These are phyloP conservation scores for Populus simonii DNA, from an alignment of 345 rosid species.

Conservation along the genomic window DNA sequence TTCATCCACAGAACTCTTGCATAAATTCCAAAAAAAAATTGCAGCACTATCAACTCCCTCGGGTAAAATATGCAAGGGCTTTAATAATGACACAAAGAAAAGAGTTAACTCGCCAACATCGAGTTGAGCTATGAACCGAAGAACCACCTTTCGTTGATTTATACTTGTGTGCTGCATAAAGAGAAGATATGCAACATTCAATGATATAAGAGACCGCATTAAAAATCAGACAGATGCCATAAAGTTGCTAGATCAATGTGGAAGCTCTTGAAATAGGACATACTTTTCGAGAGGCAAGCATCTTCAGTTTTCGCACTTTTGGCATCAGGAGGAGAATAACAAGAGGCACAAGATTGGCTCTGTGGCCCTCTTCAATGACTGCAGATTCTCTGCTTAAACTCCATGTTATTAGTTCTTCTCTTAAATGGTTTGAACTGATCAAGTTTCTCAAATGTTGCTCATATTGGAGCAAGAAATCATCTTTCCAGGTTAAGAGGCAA, in stretches of 20 bases:
- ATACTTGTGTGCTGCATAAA: conserved; percentile 66
- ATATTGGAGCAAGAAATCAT: conserved; percentile 67
- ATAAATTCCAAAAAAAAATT: conserved; percentile 38
- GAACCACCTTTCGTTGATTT: conserved; percentile 74
- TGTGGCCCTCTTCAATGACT: conserved; percentile 60
- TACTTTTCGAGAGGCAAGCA: conserved; percentile 84
- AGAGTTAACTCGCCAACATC: conserved; percentile 69
- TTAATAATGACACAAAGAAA: conserved; percentile 74
- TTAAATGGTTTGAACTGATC: conserved; percentile 61
- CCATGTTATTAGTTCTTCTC: conserved; percentile 90
- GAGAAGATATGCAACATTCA: neutral
- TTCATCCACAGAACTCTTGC: conserved; percentile 37
- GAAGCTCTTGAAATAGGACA: neutral
- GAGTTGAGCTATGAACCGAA: conserved; percentile 69
- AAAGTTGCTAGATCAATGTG: too few relatives aligned
- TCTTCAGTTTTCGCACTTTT: conserved; percentile 80
- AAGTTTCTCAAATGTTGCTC: conserved; percentile 70
- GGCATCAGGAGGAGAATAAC: conserved; percentile 71
- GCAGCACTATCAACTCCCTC: conserved; percentile 40
- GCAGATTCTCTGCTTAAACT: conserved; percentile 60
- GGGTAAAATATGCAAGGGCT: conserved; percentile 61
- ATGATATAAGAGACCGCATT: neutral
- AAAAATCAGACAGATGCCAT: neutral
- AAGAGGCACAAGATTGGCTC: conserved; percentile 54
- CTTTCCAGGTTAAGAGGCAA: conserved; percentile 75